Evolutionary conservation across 352 stramenopile species (phyloP).

Genomic region (Globisporangium megalacanthum): DNA sequence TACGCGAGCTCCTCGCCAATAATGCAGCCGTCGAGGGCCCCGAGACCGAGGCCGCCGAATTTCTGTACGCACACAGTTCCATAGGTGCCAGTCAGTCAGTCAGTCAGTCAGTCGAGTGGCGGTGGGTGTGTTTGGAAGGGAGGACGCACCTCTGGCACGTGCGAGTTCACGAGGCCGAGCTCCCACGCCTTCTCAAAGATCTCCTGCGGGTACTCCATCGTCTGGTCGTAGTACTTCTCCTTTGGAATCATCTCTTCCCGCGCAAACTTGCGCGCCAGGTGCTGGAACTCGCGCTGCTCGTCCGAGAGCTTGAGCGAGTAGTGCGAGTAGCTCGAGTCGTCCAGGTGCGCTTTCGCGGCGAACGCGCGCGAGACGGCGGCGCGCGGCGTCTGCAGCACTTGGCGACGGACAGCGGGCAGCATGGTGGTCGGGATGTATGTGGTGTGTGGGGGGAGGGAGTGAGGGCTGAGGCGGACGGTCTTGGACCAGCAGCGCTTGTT

Average conservation of each 20-base stretch:
- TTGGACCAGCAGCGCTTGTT: constrained; percentile 2
- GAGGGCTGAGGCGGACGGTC: background rate
- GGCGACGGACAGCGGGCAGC: constrained; percentile 16
- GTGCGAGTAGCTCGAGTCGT: constrained; percentile 41
- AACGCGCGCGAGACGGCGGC: constrained; percentile 28
- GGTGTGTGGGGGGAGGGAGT: no score
- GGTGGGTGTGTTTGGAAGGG: background rate
- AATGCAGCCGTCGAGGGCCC: constrained; percentile 76
- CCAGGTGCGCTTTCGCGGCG: constrained; percentile 31
- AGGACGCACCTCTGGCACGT: constrained; percentile 51
- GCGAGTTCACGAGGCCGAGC: constrained; percentile 83
- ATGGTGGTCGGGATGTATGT: no score
- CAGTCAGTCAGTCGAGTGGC: background rate
- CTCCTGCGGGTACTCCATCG: constrained; percentile 82
- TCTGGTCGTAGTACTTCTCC: constrained; percentile 79
- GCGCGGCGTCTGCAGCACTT: constrained; percentile 7
- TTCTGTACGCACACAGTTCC: constrained; percentile 22
- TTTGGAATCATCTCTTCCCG: constrained; percentile 88
- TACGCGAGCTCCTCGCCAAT: constrained; percentile 90
- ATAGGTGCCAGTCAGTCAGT: no score
- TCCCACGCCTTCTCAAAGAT: constrained; percentile 89
- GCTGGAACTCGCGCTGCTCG: constrained; percentile 85
- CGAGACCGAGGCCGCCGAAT: constrained; percentile 77
- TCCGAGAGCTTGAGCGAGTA: constrained; percentile 84
- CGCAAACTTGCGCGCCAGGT: constrained; percentile 84